Conservation (phyloP, 1,139 yeast genomes). For the Pichia norvegensis region DNA sequence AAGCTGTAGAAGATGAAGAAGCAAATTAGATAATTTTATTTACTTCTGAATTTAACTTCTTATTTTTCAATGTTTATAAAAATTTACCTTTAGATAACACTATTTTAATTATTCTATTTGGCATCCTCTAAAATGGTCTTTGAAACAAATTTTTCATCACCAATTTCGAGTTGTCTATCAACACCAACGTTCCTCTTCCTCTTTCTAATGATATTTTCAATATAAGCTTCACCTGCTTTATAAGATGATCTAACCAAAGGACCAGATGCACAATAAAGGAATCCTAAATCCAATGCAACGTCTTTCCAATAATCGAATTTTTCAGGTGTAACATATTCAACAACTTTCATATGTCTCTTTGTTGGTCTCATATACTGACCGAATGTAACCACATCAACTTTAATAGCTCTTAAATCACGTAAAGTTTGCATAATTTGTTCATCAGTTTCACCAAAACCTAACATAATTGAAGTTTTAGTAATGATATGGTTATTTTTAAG, state of each 20-base stretch:
- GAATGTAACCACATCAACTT: constrained; percentile 93
- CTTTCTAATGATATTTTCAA: constrained; percentile 85
- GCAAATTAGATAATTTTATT: neutral
- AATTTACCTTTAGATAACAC: neutral
- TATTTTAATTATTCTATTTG: neutral
- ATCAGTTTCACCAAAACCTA: constrained; percentile 94
- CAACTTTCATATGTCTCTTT: constrained; percentile 96
- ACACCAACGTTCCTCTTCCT: constrained; percentile 38
- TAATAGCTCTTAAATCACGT: constrained; percentile 59
- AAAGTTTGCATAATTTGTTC: constrained; percentile 76
- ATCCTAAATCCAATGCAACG: constrained; percentile 82
- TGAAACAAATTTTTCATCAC: constrained; percentile 25
- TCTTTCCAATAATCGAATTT: constrained; percentile 92
- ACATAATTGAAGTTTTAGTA: constrained; percentile 92
- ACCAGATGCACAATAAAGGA: constrained; percentile 93
- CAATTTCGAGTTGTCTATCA: constrained; percentile 26
- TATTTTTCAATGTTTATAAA: neutral
- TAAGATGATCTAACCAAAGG: constrained; percentile 94
- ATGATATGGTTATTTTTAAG: constrained; percentile 63
- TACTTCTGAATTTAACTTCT: too few relatives aligned
- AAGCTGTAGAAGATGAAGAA: neutral
- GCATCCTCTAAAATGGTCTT: constrained; percentile 13
- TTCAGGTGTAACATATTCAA: constrained; percentile 90
- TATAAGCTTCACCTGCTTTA: constrained; percentile 97
- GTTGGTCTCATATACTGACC: constrained; percentile 99